Evolutionary conservation across 306 rosid species (phyloP), one percentile per base, ranked within the genome.

Genomic region (Casuarina glauca): DNA sequence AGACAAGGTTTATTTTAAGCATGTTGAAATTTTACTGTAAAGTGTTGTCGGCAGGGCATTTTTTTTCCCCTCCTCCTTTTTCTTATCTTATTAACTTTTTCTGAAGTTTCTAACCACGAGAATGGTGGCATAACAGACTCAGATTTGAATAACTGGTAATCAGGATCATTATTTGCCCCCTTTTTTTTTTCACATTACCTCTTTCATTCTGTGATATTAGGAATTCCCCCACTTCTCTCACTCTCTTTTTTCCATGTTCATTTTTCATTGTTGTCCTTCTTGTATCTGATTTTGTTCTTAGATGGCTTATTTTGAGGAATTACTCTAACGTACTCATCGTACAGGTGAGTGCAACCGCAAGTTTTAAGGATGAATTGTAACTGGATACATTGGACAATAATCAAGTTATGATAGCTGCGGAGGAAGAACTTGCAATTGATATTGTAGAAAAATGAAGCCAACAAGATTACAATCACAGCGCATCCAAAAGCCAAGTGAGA

Each of bases 401-500:
- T 69, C 26, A 41, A 54, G 19, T 69, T 6, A 26, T 68, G 48
- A 41, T 68, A 45, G 69, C 54, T 74, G 61, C 57, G 70, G 72
- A 76, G 52, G 77, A 75, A 76, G 63, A 78, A 57, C 69, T 79
- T 75, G 52, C 76, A 35, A 52, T 74, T 74, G 78, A 45, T 67
- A 78, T 72, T 77, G 32, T 67, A 54, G 57, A 61, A 26, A 67
- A 74, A 71, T 76, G 68, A 76, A 72, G 79, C 76, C 75, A 64
- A 76, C 70, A 85, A 68, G 64, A 84, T 74, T 76, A 74, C 53
- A 74, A 82, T 70, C 48, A 69, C 74, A 64, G 82, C 78, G 63
- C 82, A 85, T 58, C 81, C 75, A 73, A 79, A 79, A 76, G 78
- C 74, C 57, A 78, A 74, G 64, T 42, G 73, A 78, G 73, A 78